These are phyloP conservation scores for Pythium insidiosum DNA, from an alignment of 352 stramenopile genomes.

Conservation along the genomic window DNA sequence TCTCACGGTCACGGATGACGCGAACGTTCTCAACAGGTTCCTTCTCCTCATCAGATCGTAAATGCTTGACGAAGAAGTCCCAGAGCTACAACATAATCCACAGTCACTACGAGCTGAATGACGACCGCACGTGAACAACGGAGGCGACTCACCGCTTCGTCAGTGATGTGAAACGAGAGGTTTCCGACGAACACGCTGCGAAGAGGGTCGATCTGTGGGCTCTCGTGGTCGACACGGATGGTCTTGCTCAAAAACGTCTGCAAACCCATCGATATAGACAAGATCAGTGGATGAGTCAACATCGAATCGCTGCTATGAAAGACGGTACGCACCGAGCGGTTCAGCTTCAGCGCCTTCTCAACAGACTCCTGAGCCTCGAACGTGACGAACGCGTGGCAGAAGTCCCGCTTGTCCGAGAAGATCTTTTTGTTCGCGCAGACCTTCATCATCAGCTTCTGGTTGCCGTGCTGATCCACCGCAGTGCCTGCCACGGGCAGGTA, in stretches of 20 bases:
- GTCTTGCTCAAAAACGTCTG: slow-evolving; percentile 54
- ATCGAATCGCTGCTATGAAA: too few relatives aligned
- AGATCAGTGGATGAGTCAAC: neutral
- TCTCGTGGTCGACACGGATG: slow-evolving; percentile 59
- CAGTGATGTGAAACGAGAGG: slow-evolving; percentile 78
- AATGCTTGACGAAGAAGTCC: slow-evolving; percentile 61
- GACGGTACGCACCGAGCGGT: slow-evolving; percentile 39
- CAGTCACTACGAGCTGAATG: too few relatives aligned
- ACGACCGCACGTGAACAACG: too few relatives aligned
- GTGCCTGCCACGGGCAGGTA: slow-evolving; percentile 82
- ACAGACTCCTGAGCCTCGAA: slow-evolving; percentile 60
- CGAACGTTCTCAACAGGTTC: slow-evolving; percentile 80
- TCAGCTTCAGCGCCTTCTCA: slow-evolving; percentile 53
- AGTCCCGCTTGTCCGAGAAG: slow-evolving; percentile 75
- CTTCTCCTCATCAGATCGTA: slow-evolving; percentile 58
- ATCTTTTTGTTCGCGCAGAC: slow-evolving; percentile 88
- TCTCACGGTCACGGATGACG: slow-evolving; percentile 85
- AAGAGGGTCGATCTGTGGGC: slow-evolving; percentile 59
- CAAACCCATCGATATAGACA: neutral
- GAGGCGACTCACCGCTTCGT: slow-evolving; percentile 73
- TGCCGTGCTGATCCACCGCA: slow-evolving; percentile 76
- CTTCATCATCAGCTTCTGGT: slow-evolving; percentile 90
- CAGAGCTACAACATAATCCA: too few relatives aligned
- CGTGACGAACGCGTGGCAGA: slow-evolving; percentile 89
- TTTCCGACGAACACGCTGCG: slow-evolving; percentile 89